phyloP scores from a whole-genome alignment of 768 basidiomycete genomes.

The Phylloporus arenicola region DNA sequence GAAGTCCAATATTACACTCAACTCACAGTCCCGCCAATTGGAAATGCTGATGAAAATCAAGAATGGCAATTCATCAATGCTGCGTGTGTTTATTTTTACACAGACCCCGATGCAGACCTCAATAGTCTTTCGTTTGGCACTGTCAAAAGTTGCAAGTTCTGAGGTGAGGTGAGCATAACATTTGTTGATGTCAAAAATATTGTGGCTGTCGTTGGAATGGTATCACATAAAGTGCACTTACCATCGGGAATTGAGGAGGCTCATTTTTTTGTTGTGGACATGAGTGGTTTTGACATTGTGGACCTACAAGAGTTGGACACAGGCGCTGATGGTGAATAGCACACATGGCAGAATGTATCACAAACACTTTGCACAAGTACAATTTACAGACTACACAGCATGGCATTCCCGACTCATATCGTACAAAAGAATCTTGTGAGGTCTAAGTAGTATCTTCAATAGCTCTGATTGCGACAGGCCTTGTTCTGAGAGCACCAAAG shows the following conservation, averaged over 20 bases:
- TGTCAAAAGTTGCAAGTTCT: neutral
- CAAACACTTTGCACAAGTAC: no score
- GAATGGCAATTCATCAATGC: neutral
- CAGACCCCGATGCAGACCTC: neutral
- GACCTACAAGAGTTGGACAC: neutral
- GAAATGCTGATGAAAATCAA: neutral
- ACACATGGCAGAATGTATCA: no score
- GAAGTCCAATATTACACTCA: neutral
- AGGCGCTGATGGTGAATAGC: neutral
- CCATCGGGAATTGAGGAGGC: neutral
- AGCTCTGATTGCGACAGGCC: neutral
- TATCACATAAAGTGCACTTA: neutral
- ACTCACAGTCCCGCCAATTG: neutral
- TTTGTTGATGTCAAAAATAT: neutral
- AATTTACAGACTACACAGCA: neutral
- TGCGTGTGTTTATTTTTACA: neutral
- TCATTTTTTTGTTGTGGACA: neutral
- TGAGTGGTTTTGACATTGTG: neutral
- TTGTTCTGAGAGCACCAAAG: neutral
- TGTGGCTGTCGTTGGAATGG: neutral
- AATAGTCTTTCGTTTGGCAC: neutral
- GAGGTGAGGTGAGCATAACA: neutral
- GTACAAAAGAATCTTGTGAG: neutral
- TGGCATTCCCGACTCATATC: neutral
- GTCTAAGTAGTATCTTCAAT: neutral